phyloP scores from a whole-genome alignment of 345 rosid species.

The sweet orange (Citrus sinensis) region DVS_A1.0 CM039169.1:32483001-32483500 shows the following conservation, averaged over 20 bases:
- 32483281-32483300: neutral
- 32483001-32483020: slow-evolving; percentile 44
- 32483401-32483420: slow-evolving; percentile 18
- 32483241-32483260: neutral
- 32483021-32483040: slow-evolving; percentile 42
- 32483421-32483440: slow-evolving; percentile 3
- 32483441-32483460: slow-evolving; percentile 12
- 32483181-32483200: slow-evolving; percentile 13
- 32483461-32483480: neutral
- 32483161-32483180: slow-evolving; percentile 10
- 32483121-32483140: slow-evolving; percentile 27
- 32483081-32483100: slow-evolving; percentile 35
- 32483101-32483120: slow-evolving; percentile 24
- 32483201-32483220: neutral
- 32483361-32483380: neutral
- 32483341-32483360: neutral
- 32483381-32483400: slow-evolving; percentile 2
- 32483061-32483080: slow-evolving; percentile 35
- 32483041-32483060: slow-evolving; percentile 30
- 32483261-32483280: slow-evolving; percentile 2
- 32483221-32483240: neutral
- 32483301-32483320: neutral
- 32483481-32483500: neutral
- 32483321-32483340: neutral
- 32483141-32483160: slow-evolving; percentile 25